These are phyloP conservation scores for Coleophoma cylindrospora DNA, from an alignment of 2,329 filamentous ascomycete genomes.

Conservation along the genomic window DNA sequence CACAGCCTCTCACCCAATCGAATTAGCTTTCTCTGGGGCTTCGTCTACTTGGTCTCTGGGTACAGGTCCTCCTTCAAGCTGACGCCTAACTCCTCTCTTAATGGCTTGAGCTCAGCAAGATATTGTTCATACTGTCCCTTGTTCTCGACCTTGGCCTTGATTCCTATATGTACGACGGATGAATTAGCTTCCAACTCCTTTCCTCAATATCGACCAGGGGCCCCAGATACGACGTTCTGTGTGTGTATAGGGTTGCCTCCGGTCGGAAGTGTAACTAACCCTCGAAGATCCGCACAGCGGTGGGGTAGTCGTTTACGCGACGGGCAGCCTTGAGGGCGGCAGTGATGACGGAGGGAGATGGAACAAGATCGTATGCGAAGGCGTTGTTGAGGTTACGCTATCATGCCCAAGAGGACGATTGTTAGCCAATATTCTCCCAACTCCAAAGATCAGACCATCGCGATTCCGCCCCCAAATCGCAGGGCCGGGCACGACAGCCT, in stretches of 20 bases:
- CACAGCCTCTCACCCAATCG: background rate
- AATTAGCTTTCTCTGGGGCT: background rate
- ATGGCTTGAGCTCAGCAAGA: slow-evolving; percentile 84
- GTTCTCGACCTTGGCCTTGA: slow-evolving; percentile 99
- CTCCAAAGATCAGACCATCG: background rate
- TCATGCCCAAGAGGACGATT: slow-evolving; percentile 1
- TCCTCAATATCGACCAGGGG: background rate
- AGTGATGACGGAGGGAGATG: slow-evolving; percentile 83
- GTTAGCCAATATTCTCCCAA: background rate
- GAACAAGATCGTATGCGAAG: slow-evolving; percentile 99
- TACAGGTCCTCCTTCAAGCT: slow-evolving; percentile 90
- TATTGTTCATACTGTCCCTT: slow-evolving; percentile 95
- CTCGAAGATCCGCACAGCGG: slow-evolving; percentile 97
- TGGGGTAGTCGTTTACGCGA: slow-evolving; percentile 97
- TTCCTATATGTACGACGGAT: slow-evolving; percentile 49
- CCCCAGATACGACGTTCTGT: background rate
- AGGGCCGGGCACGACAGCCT: slow-evolving; percentile 14
- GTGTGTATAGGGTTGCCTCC: background rate
- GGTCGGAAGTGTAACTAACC: slow-evolving; percentile 51
- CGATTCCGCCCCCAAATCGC: background rate
- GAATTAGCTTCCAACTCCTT: slow-evolving; percentile 6
- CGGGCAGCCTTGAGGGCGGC: slow-evolving; percentile 91
- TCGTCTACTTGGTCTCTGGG: slow-evolving; percentile 42
- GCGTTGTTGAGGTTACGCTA: slow-evolving; percentile 98
- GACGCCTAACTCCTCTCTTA: slow-evolving; percentile 91